Evolutionary conservation across 2,329 filamentous ascomycete species (phyloP), one percentile per base, ranked within the genome.

Genomic region (Colletotrichum sansevieriae): DNA sequence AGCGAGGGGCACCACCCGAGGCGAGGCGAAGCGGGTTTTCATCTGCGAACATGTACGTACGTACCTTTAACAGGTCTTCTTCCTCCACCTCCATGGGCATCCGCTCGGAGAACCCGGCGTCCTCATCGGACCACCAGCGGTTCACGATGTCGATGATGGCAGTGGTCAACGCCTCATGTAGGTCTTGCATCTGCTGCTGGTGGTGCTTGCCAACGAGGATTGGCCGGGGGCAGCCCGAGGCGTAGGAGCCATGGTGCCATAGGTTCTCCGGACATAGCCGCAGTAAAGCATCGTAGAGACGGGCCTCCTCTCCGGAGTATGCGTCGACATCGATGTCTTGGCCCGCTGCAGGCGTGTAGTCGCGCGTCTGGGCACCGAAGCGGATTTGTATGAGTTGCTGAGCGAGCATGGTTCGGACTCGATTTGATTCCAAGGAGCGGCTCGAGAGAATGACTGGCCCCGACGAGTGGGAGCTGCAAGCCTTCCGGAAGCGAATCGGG

Each of bases 121-220:
- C 70, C 5, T 18, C 4, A 29, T 81, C 79, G 3, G 56, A 71
- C 79, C 79, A 83, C 81, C 81, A 83, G 4, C 80, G 75, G 37
- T 74, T 65, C 12, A 83, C 78, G 62, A 82, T 78, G 54, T 81
- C 75, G 2, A 68, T 71, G 11, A 82, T 68, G 5, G 80, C 78
- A 2, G 59, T 35, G 2, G 75, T 76, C 33, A 82, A 60, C 2
- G 77, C 74, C 9, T 75, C 72, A 18, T 78, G 77, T 4, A 82
- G 56, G 7, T 73, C 64, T 2, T 70, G 56, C 22, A 81, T 41
- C 49, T 78, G 76, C 13, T 71, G 39, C 18, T 78, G 71, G 10
- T 81, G 79, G 18, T 76, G 56, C 1, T 72, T 52, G 3, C 72
- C 70, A 7, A 80, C 69, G 12, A 81, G 76, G 2, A 82, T 74